A percentile compares a stretch with the other conserved stretches of the same genome.
Conservation (phyloP, 1,284 basidiomycete species). For the Ustilago trichophora region DNA sequence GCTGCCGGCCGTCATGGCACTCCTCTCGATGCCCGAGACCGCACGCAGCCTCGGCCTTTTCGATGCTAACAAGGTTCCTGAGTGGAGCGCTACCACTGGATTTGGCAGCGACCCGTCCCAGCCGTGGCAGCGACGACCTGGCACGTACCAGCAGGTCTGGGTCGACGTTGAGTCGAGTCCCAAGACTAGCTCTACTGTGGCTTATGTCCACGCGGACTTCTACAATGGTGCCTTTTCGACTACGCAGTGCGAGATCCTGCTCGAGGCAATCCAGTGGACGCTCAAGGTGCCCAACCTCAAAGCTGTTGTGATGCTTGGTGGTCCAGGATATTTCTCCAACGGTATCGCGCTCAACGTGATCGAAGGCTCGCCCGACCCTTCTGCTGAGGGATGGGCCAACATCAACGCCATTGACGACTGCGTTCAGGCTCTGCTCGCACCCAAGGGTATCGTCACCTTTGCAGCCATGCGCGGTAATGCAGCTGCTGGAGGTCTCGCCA, state of each 20-base stretch:
- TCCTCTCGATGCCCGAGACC: slow-evolving; percentile 62
- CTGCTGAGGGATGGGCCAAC: slow-evolving; percentile 69
- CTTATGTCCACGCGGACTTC: slow-evolving; percentile 69
- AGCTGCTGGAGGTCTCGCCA: slow-evolving; percentile 69
- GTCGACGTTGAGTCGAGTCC: slow-evolving; percentile 62
- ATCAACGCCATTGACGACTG: slow-evolving; percentile 68
- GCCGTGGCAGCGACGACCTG: slow-evolving; percentile 44
- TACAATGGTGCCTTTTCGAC: slow-evolving; percentile 70
- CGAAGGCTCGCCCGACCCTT: slow-evolving; percentile 67
- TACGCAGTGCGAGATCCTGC: slow-evolving; percentile 67
- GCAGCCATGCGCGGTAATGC: slow-evolving; percentile 69
- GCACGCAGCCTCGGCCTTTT: slow-evolving; percentile 50
- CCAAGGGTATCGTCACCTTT: slow-evolving; percentile 68
- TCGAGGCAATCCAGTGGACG: slow-evolving; percentile 67
- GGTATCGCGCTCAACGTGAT: slow-evolving; percentile 70
- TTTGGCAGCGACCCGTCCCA: slow-evolving; percentile 10
- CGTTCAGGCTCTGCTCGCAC: slow-evolving; percentile 63
- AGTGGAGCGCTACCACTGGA: slow-evolving; percentile 61
- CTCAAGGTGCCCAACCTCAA: slow-evolving; percentile 65
- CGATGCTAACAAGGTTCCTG: slow-evolving; percentile 58
- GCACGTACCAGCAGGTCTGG: slow-evolving; percentile 69
- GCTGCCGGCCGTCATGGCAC: slow-evolving; percentile 67
- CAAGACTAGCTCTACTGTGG: slow-evolving; percentile 37
- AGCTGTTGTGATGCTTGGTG: slow-evolving; percentile 68
- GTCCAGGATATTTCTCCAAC: slow-evolving; percentile 68